phyloP scores from a whole-genome alignment of 345 rosid species.

The Schrenkiella parvula region DNA sequence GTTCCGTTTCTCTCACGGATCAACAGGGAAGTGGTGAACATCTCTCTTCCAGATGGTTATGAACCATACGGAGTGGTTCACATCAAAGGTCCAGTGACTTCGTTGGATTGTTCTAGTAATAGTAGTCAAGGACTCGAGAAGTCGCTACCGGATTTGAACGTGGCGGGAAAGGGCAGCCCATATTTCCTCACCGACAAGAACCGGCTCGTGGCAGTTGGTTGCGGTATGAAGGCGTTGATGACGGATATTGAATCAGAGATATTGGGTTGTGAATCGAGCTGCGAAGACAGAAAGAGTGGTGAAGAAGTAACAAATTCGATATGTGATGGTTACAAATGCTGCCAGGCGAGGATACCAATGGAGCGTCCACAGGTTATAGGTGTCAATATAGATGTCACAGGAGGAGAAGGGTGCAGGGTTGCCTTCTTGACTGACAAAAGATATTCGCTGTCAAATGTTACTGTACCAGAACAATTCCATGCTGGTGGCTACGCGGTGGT shows the following conservation, averaged over 20 bases:
- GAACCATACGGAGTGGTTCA: background rate
- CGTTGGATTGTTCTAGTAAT: conserved; percentile 9
- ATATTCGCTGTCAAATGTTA: background rate
- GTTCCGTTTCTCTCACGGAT: background rate
- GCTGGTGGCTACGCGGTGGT: background rate
- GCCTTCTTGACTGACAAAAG: background rate
- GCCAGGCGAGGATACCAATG: conserved; percentile 33
- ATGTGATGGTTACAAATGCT: conserved; percentile 41
- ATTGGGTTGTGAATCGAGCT: conserved; percentile 41
- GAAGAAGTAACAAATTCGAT: background rate
- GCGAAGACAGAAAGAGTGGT: conserved; percentile 3
- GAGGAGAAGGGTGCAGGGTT: background rate
- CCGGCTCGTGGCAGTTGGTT: conserved; percentile 38
- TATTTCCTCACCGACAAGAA: conserved; percentile 26
- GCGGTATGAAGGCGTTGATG: conserved; percentile 15
- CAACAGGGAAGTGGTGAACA: conserved; percentile 11
- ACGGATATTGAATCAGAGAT: conserved; percentile 3
- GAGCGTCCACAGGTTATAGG: background rate
- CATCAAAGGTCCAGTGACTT: conserved; percentile 8
- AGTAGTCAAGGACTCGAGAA: background rate
- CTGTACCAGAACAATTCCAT: background rate
- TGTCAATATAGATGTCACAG: background rate
- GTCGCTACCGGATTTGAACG: background rate
- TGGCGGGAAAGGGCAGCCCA: conserved; percentile 29
- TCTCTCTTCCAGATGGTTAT: background rate